These are phyloP conservation scores for Phytophthora fragariaefolia DNA, from an alignment of 352 stramenopile genomes.

Conservation along the genomic window DNA sequence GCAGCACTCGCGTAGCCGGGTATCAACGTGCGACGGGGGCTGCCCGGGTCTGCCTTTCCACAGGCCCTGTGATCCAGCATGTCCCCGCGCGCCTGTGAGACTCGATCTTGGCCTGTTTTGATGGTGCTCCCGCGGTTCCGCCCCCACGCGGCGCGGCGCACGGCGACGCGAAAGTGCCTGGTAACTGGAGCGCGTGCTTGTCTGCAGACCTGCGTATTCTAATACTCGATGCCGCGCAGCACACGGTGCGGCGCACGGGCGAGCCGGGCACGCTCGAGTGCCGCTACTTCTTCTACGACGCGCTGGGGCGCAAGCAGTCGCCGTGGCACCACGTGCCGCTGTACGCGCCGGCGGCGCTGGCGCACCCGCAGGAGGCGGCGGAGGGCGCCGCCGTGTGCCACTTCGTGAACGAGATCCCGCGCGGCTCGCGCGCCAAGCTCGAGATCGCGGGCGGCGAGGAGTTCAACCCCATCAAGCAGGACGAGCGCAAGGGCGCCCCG, in stretches of 20 bases:
- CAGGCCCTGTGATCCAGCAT: conserved; percentile 11
- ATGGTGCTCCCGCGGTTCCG: conserved; percentile 26
- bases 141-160: conserved; percentile 9
- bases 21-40: not conserved
- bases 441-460: conserved; percentile 92
- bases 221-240: conserved; percentile 36
- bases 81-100: no score
- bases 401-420: conserved; percentile 95
- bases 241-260: conserved; percentile 70
- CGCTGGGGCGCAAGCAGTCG: conserved; percentile 79
- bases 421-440: conserved; percentile 91
- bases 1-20: not conserved
- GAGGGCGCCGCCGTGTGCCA: conserved; percentile 74
- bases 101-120: conserved; percentile 1
- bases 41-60: not conserved
- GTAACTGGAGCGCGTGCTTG: conserved; percentile 1
- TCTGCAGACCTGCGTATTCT: not conserved
- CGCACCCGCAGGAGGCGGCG: conserved; percentile 43
- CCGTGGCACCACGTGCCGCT: conserved; percentile 95
- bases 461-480: conserved; percentile 97
- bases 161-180: conserved; percentile 21
- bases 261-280: conserved; percentile 72
- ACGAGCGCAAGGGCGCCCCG: conserved; percentile 98
- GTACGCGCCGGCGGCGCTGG: conserved; percentile 47
- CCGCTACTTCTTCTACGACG: conserved; percentile 87